Evolutionary conservation across 1,139 yeast genomes (phyloP), one percentile per base, ranked within the genome.

Genomic region (Zygotorulaspora mrakii): DNA sequence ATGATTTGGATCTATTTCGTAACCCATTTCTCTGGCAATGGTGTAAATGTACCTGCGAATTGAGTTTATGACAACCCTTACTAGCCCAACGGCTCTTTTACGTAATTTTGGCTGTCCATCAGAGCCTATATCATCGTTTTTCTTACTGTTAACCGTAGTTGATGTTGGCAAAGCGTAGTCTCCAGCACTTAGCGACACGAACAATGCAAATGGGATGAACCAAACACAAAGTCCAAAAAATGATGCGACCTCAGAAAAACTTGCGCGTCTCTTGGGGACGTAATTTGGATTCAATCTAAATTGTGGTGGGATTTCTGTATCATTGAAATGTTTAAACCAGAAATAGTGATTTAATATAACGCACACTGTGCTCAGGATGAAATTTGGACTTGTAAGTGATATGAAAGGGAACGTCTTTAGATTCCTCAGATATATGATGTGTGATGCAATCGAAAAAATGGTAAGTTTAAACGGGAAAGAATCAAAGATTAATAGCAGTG

Each of bases 191-290:
- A 91, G 71, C 37, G 95, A 83, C 18, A 94, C 91, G 64, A 94
- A 89, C 47, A 94, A 70, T 2, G 96, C 81, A 64, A 91, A 88
- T 22, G 99, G 99, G 31, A 91, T 76, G 46, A 89, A 73, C 99
- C 99, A 91, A 10, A 91, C 82, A 54, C 94, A 82, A 31, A 91
- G 68, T 1, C 96, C 98, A 58, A 94, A 88, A 62, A 91, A 91
- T 3, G 96, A 83, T 18, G 96, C 86, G 2, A 91, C 86, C 59
- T 94, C 96, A 1, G 88, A 70, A 57, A 91, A 91, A 5, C 83
- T 71, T 1, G 95, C 94, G 45, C 85, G 76, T 38, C 76, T 74
- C n/a, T 83, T 84, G 20, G 85, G 77, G 16, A 65, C 66, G 53
- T 79, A 82, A 40, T 71, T 74, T 0, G 81, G 77, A 47, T 69